Percentiles rank a stretch among this genome's conserved stretches.
These are phyloP conservation scores for Hemisphaericaspora nanyangensis DNA, from an alignment of 805 yeast species.

Conservation along the genomic window DNA sequence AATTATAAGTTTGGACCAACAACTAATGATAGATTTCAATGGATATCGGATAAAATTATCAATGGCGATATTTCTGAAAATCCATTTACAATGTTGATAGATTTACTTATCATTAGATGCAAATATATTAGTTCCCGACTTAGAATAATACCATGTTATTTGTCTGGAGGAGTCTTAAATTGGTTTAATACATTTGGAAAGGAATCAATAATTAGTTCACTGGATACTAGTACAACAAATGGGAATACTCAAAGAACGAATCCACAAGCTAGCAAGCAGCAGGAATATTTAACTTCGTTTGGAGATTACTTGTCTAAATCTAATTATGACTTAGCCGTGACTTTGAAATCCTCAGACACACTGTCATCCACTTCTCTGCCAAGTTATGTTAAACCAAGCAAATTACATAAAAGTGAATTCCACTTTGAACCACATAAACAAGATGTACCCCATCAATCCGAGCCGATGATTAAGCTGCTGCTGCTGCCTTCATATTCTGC, in stretches of 20 bases:
- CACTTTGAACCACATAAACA: neutral
- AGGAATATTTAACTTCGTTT: conserved; percentile 25
- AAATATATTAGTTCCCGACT: conserved; percentile 32
- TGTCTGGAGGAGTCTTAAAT: conserved; percentile 34
- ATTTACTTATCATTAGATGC: conserved; percentile 26
- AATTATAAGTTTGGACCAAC: conserved; percentile 43
- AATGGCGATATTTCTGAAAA: conserved; percentile 37
- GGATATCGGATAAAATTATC: conserved; percentile 33
- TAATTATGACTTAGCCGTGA: conserved; percentile 11
- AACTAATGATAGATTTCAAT: conserved; percentile 26
- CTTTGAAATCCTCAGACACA: neutral
- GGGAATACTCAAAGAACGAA: neutral
- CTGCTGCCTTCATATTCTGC: too few relatives aligned
- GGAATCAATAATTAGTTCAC: conserved; percentile 14
- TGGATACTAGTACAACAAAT: neutral
- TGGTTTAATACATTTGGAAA: conserved; percentile 34
- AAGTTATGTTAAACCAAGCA: neutral
- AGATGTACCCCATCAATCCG: too few relatives aligned
- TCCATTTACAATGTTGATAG: conserved; percentile 50
- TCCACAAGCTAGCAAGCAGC: conserved; percentile 7
- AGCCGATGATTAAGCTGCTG: too few relatives aligned
- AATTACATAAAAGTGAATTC: neutral
- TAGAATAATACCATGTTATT: conserved; percentile 27
- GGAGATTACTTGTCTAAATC: conserved; percentile 28
- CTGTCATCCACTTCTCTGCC: neutral